phyloP scores from a whole-genome alignment of 768 basidiomycete genomes.

The Phanerochaete carnosa region DNA sequence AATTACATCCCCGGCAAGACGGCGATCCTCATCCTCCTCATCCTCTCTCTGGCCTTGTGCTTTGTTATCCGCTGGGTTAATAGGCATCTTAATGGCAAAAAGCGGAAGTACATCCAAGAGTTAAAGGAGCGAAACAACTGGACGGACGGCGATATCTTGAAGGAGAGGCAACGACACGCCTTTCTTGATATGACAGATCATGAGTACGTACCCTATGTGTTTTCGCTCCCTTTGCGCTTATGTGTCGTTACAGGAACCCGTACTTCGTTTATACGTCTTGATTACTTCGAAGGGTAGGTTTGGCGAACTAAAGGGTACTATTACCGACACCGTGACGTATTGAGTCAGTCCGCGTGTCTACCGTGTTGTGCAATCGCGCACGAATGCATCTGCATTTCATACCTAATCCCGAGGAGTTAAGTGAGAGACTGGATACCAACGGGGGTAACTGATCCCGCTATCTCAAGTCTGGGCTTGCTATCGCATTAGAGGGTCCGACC shows the following conservation, averaged over 20 bases:
- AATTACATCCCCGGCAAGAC: constrained; percentile 67
- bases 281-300: not conserved
- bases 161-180: constrained; percentile 57
- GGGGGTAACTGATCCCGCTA: too few species aligned
- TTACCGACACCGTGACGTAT: too few species aligned
- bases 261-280: constrained; percentile 57
- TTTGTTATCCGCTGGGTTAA: constrained; percentile 54
- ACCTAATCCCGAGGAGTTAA: too few species aligned
- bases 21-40: constrained; percentile 57
- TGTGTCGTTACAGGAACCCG: constrained; percentile 38
- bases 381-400: too few species aligned
- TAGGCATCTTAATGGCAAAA: constrained; percentile 47
- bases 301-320: too few species aligned
- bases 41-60: constrained; percentile 45
- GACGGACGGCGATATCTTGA: constrained; percentile 53
- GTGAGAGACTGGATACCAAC: too few species aligned
- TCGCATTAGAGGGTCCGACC: too few species aligned
- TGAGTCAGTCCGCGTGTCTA: too few species aligned
- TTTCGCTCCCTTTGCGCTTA: not conserved
- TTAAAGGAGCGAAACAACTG: constrained; percentile 46
- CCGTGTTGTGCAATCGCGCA: too few species aligned
- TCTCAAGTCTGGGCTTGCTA: too few species aligned
- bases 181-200: constrained; percentile 64
- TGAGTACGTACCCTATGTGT: constrained; percentile 38
- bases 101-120: constrained; percentile 36